phyloP scores from a whole-genome alignment of 345 rosid species.

The Murraya paniculata region DNA sequence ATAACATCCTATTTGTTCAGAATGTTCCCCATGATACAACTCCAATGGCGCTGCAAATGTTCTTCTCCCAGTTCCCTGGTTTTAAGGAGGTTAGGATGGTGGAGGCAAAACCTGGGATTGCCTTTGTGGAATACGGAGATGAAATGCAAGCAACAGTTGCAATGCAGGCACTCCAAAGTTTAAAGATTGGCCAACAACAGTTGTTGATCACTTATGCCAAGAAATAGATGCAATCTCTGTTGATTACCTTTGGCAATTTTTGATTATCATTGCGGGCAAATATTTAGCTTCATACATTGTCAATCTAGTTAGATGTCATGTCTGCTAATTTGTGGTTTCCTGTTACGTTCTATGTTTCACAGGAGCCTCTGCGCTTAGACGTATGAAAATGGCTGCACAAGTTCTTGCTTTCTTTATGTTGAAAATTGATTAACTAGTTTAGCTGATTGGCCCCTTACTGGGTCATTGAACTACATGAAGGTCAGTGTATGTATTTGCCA shows the following conservation, averaged over 20 bases:
- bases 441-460: not conserved
- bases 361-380: not conserved
- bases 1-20: constrained; percentile 88
- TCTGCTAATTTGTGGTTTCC: not conserved
- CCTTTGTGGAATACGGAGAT: constrained; percentile 85
- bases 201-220: constrained; percentile 90
- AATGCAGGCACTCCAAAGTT: constrained; percentile 82
- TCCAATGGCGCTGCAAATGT: constrained; percentile 74
- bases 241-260: constrained; percentile 2
- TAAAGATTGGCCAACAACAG: constrained; percentile 69
- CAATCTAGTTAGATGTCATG: constrained; percentile 8
- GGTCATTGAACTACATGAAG: not conserved
- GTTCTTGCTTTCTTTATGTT: not conserved
- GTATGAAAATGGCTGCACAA: not conserved
- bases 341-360: not conserved
- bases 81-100: constrained; percentile 97
- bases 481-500: not conserved
- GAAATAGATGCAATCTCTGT: constrained; percentile 50
- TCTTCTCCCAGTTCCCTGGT: constrained; percentile 69
- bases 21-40: constrained; percentile 87
- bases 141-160: constrained; percentile 90
- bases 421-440: not conserved
- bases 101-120: constrained; percentile 95
- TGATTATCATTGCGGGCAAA: not conserved
- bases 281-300: not conserved